Conservation (phyloP, 805 yeast species). For the Zygosaccharomyces siamensis region DNA sequence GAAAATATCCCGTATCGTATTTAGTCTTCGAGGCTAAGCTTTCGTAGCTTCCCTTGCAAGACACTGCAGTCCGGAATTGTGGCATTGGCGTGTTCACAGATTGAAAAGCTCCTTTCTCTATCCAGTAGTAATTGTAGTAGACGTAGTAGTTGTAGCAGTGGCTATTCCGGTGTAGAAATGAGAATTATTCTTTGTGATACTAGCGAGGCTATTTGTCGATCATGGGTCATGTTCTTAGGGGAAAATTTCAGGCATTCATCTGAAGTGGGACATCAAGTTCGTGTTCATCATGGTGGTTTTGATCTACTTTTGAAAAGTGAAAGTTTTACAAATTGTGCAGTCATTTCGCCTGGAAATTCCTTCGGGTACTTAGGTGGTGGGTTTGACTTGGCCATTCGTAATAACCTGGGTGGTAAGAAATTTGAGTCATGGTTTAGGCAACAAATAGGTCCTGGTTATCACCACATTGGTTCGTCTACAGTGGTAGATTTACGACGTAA, state of each 20-base stretch:
- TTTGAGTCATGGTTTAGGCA: constrained; percentile 31
- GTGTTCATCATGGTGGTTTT: constrained; percentile 15
- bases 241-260: not conserved
- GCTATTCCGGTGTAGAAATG: not conserved
- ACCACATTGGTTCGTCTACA: constrained; percentile 26
- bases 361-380: constrained; percentile 50
- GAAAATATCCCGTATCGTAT: not conserved
- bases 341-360: constrained; percentile 51
- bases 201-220: constrained; percentile 13
- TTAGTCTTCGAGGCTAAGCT: no score
- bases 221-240: constrained; percentile 17
- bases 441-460: constrained; percentile 21
- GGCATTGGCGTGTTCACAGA: not conserved
- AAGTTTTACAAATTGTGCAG: constrained; percentile 20
- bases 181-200: constrained; percentile 23
- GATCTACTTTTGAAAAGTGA: constrained; percentile 11
- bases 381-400: constrained; percentile 38
- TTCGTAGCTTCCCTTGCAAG: not conserved
- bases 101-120: not conserved
- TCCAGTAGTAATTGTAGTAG: not conserved
- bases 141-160: not conserved
- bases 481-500: constrained; percentile 17
- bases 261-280: not conserved
- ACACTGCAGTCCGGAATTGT: not conserved
- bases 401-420: constrained; percentile 25